These are phyloP conservation scores for Metschnikowia proteae DNA, from an alignment of 805 yeast genomes.

Conservation along the genomic window DNA sequence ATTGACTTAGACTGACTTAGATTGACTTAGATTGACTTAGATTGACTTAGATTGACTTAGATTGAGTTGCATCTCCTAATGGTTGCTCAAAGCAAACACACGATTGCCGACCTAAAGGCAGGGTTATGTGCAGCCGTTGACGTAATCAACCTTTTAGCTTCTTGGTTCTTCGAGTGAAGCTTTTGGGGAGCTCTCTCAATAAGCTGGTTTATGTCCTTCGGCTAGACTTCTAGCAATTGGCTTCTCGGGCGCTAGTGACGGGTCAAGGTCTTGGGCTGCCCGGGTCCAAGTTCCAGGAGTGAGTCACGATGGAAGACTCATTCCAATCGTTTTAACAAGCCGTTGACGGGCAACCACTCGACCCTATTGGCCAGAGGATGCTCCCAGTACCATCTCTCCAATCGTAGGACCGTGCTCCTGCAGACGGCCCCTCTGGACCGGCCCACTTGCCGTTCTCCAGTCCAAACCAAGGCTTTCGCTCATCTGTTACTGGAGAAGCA, in stretches of 20 bases:
- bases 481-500: too few species aligned
- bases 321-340: slow-evolving; percentile 81
- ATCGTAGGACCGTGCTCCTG: too few species aligned
- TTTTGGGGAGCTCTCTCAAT: slow-evolving; percentile 57
- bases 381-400: too few species aligned
- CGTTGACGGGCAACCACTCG: slow-evolving; percentile 51
- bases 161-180: slow-evolving; percentile 71
- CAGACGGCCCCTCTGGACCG: too few species aligned
- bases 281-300: slow-evolving; percentile 77
- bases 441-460: too few species aligned
- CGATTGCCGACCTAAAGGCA: slow-evolving; percentile 30
- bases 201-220: slow-evolving; percentile 62
- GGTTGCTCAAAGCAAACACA: slow-evolving; percentile 64
- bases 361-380: slow-evolving; percentile 52
- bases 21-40: too few species aligned
- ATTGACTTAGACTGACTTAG: too few species aligned
- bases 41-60: too few species aligned
- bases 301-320: slow-evolving; percentile 76
- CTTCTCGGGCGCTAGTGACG: slow-evolving; percentile 63
- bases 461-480: too few species aligned
- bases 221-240: slow-evolving; percentile 48
- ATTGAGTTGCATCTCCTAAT: slow-evolving; percentile 82
- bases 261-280: slow-evolving; percentile 64
- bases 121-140: slow-evolving; percentile 39
- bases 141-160: slow-evolving; percentile 40